phyloP scores from a whole-genome alignment of 2,329 filamentous ascomycete species.

The Xylaria sp. region DNA sequence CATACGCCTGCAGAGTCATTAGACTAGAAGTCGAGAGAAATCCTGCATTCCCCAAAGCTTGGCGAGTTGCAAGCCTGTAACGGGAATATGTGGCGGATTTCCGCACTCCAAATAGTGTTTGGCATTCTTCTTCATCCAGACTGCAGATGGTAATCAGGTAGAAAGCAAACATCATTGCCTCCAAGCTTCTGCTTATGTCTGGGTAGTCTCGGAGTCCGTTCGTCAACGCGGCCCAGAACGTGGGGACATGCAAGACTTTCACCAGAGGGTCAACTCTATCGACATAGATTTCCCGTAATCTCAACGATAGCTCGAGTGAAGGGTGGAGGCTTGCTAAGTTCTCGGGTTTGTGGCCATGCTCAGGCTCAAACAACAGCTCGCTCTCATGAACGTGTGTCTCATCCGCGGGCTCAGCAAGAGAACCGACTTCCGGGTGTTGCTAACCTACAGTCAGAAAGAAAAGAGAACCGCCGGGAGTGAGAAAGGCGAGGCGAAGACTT shows the following conservation, averaged over 20 bases:
- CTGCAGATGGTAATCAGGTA: conserved; percentile 63
- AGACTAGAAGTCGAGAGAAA: conserved; percentile 45
- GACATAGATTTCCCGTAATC: conserved; percentile 14
- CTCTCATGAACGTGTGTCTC: conserved; percentile 16
- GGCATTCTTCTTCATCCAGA: conserved; percentile 50
- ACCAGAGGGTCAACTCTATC: conserved; percentile 17
- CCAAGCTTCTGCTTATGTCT: conserved; percentile 48
- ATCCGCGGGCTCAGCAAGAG: conserved; percentile 10
- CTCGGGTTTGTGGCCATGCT: conserved; percentile 1
- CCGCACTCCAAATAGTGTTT: conserved; percentile 52
- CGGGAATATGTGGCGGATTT: conserved; percentile 46
- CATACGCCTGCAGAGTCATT: conserved; percentile 20
- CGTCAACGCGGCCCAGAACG: conserved; percentile 32
- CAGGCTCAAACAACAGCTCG: conserved; percentile 20
- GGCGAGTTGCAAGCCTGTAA: conserved; percentile 66
- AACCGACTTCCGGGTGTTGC: conserved; percentile 25
- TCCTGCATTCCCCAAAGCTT: conserved; percentile 64
- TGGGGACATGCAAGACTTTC: conserved; percentile 34
- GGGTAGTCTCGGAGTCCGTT: conserved; percentile 14
- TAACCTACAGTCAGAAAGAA: conserved; percentile 13
- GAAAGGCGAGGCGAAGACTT: conserved; percentile 11
- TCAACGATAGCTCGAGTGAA: conserved; percentile 7
- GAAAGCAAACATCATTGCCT: conserved; percentile 63
- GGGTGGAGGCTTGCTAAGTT: conserved; percentile 16
- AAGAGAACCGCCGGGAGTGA: neutral